Evolutionary conservation across 768 basidiomycete genomes (phyloP), one percentile per base, ranked within the genome.

Genomic region (Gloeophyllum trabeum): DNA sequence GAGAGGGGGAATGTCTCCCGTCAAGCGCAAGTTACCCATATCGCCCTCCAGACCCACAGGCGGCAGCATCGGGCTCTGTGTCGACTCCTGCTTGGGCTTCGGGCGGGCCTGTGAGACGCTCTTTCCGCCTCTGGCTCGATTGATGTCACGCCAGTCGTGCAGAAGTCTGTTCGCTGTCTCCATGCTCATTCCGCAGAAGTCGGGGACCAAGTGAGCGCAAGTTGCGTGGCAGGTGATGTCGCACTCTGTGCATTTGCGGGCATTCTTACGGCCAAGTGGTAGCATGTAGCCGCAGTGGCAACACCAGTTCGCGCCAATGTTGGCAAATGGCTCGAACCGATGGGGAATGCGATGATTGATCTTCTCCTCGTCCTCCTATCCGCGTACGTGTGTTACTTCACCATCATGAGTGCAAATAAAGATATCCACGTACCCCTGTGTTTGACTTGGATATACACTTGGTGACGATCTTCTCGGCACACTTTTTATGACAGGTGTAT

Each of bases 181-280:
- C 94, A 98, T 98, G 26, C 92, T 91, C 93, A 99, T 97, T 34
- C 96, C 96, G 55, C 96, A 99, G 63, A 99, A 98, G 62, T 99
- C 94, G 45, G 96, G 96, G 30, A 99, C 96, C 44, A 98, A 76
- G 60, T 99, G 96, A 1, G 92, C 88, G 63, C 96, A 99, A 49
- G 91, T 87, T 16, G 90, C 91, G 62, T 99, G 96, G 53, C 92
- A 97, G 36, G 94, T 97, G 51, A 98, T 81, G 54, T 84, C 79
- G 64, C 96, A 99, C 60, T 98, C 94, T 0, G 88, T 81, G 60
- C 96, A 99, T 61, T 85, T 86, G 43, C 91, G 80, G 18, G 94
- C 85, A 59, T 97, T 94, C 70, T 98, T 98, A 50, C 93, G 81
- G 40, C 94, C 94, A 38, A 98, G 75, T 43, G 96, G 93, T 20